These are phyloP conservation scores for Tetrahymena thermophila DNA, from an alignment of 73 alveolate genomes.

Conservation along the genomic window DNA sequence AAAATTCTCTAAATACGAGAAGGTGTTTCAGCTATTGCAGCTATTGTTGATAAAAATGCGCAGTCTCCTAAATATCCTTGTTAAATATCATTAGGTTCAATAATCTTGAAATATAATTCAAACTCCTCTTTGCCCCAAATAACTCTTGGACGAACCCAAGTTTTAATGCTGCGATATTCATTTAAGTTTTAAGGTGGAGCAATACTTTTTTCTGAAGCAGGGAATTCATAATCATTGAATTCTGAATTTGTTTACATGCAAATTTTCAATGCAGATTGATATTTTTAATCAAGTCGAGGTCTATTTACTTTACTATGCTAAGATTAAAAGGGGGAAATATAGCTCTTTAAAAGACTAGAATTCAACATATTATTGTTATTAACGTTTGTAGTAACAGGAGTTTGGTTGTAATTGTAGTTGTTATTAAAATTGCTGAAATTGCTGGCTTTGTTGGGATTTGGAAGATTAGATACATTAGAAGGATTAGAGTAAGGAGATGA, in stretches of 20 bases:
- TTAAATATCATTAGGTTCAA: slow-evolving; percentile 64
- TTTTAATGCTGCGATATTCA: not conserved
- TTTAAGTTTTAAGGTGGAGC: not conserved
- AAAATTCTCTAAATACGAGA: slow-evolving; percentile 58
- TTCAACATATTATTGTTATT: not conserved
- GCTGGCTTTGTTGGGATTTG: not conserved
- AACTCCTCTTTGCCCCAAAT: not conserved
- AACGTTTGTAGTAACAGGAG: not conserved
- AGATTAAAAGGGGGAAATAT: not conserved
- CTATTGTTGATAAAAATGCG: slow-evolving; percentile 64
- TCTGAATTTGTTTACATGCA: not conserved
- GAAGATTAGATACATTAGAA: not conserved
- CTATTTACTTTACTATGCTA: not conserved
- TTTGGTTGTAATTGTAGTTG: not conserved
- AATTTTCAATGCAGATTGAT: not conserved
- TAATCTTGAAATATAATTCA: not conserved
- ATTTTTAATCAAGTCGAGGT: not conserved
- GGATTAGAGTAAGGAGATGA: not conserved
- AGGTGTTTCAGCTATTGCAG: slow-evolving; percentile 68
- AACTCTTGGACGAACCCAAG: not conserved
- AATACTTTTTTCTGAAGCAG: not conserved
- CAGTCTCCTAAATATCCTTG: slow-evolving; percentile 90
- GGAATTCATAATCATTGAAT: not conserved
- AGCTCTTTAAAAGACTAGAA: not conserved
- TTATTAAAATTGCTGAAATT: not conserved